Percentiles rank a stretch among this genome's conserved stretches.
These are phyloP conservation scores for Rhodotorula taiwanensis DNA, from an alignment of 768 basidiomycete species.

Conservation along the genomic window DNA sequence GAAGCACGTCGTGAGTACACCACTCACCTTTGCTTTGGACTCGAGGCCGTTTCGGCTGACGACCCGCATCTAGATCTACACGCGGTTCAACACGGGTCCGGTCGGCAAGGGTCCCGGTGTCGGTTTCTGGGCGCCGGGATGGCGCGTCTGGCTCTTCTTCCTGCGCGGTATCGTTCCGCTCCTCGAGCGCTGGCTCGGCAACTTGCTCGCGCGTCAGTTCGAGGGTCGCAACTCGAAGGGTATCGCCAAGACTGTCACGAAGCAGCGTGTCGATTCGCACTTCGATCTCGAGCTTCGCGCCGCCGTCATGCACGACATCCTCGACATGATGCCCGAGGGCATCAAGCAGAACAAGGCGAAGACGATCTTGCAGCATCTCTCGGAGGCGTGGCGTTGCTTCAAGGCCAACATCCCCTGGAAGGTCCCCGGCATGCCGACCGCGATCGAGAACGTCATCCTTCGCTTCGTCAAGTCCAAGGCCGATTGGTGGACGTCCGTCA, in stretches of 20 bases:
- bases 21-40: neutral
- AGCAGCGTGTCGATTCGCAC: slow-evolving; percentile 97
- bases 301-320: slow-evolving; percentile 98
- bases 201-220: slow-evolving; percentile 94
- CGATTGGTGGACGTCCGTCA: slow-evolving; percentile 98
- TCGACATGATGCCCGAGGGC: slow-evolving; percentile 99
- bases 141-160: slow-evolving; percentile 99
- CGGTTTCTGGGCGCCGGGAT: slow-evolving; percentile 99
- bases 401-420: slow-evolving; percentile 86
- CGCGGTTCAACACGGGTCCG: slow-evolving; percentile 98
- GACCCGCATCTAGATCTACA: slow-evolving; percentile 59
- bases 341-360: slow-evolving; percentile 99
- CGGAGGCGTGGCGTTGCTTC: slow-evolving; percentile 76
- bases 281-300: slow-evolving; percentile 95
- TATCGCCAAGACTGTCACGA: slow-evolving; percentile 95
- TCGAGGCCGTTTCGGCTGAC: neutral
- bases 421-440: slow-evolving; percentile 98
- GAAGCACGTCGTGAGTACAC: slow-evolving; percentile 63
- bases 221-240: slow-evolving; percentile 74
- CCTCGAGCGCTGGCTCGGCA: slow-evolving; percentile 95
- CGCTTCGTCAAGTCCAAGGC: slow-evolving; percentile 99
- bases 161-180: slow-evolving; percentile 97
- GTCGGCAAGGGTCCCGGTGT: slow-evolving; percentile 98
- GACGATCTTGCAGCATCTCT: slow-evolving; percentile 94
- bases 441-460: slow-evolving; percentile 97